A percentile compares a stretch with the other conserved stretches of the same genome.
Evolutionary conservation across 495 filamentous ascomycete species (phyloP).

Genomic region (Hypoxylon perforatum): DNA sequence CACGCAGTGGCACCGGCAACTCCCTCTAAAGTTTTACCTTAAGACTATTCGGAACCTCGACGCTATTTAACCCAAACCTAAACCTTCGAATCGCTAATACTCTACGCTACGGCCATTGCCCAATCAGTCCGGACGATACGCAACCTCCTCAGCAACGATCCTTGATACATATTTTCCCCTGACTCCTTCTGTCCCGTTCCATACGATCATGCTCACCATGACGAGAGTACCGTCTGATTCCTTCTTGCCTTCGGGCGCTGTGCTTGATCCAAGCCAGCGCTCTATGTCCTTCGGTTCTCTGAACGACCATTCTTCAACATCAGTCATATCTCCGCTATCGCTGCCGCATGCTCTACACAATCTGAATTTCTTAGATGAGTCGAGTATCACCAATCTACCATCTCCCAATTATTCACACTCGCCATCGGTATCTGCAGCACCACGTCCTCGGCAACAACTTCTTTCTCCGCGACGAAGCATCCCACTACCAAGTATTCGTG

Average conservation of each 20-base stretch:
- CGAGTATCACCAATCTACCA: conserved; percentile 24
- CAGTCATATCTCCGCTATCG: conserved; percentile 55
- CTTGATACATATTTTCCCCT: not conserved
- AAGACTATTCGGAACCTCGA: conserved; percentile 9
- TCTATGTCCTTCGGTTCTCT: conserved; percentile 36
- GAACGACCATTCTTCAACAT: conserved; percentile 46
- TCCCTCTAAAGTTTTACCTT: not conserved
- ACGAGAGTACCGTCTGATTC: conserved; percentile 39
- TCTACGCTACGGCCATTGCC: not conserved
- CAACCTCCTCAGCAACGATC: conserved; percentile 18
- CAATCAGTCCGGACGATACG: conserved; percentile 10
- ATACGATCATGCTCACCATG: conserved; percentile 37
- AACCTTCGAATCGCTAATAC: conserved; percentile 14
- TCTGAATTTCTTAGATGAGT: conserved; percentile 49
- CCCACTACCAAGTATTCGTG: conserved; percentile 26
- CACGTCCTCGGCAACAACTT: conserved; percentile 35
- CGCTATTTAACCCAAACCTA: conserved; percentile 15
- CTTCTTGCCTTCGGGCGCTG: conserved; percentile 35
- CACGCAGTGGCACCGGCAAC: conserved; percentile 4
- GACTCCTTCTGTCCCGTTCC: conserved; percentile 9
- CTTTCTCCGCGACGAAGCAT: conserved; percentile 43
- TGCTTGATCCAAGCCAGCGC: conserved; percentile 40
- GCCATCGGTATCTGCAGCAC: conserved; percentile 22
- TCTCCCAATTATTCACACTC: conserved; percentile 45
- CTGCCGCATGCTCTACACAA: conserved; percentile 47